Evolutionary conservation across 805 yeast species (phyloP).

Genomic region (Isabelozyma pseudorhagii): DNA sequence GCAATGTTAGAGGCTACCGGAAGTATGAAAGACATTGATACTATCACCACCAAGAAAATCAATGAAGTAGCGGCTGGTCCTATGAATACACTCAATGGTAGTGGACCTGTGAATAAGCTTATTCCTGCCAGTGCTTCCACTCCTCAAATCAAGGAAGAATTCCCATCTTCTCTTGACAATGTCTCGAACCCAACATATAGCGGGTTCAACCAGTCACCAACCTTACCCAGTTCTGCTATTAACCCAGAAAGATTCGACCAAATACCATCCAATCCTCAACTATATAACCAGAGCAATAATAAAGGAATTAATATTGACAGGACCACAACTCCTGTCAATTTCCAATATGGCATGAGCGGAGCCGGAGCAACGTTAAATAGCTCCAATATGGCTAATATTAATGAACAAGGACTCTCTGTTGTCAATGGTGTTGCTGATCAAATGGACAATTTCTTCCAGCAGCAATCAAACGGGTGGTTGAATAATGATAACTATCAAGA

Average conservation of each 20-base stretch:
- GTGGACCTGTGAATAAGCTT: neutral
- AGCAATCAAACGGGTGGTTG: slow-evolving; percentile 83
- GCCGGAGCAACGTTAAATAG: neutral
- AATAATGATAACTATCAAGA: slow-evolving; percentile 55
- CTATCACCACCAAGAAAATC: slow-evolving; percentile 3
- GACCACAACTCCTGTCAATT: slow-evolving; percentile 1
- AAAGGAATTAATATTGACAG: neutral
- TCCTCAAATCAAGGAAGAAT: neutral
- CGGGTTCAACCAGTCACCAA: neutral
- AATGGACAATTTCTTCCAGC: slow-evolving; percentile 67
- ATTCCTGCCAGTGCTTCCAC: neutral
- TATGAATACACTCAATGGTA: neutral
- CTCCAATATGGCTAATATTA: neutral
- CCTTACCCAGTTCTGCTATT: slow-evolving; percentile 2
- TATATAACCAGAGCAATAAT: neutral
- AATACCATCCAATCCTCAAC: slow-evolving; percentile 5
- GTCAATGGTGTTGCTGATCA: slow-evolving; percentile 19
- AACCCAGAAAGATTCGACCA: slow-evolving; percentile 2
- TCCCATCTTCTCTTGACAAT: neutral
- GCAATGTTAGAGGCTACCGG: slow-evolving; percentile 81
- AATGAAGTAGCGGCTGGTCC: neutral
- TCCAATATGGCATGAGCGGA: slow-evolving; percentile 3
- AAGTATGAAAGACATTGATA: slow-evolving; percentile 38
- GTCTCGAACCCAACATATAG: neutral
- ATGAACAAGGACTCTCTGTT: neutral